Percentiles rank a stretch among this genome's conserved stretches.
phyloP scores from a whole-genome alignment of 2,329 filamentous ascomycete genomes.

The Geoglossum cookeanum region DNA sequence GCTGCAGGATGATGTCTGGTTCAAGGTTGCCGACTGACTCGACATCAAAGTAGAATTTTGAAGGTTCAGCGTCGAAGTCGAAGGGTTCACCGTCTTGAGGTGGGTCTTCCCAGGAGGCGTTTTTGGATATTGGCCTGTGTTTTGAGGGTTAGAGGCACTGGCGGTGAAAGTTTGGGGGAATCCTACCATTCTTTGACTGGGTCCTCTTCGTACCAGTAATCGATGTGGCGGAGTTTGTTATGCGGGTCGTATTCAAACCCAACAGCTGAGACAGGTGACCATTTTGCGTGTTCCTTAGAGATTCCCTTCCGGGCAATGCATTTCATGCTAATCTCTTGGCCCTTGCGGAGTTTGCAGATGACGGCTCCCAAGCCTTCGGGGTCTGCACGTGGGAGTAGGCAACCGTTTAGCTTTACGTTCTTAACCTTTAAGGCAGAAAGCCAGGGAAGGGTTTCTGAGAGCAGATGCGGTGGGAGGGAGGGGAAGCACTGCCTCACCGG shows the following conservation, averaged over 20 bases:
- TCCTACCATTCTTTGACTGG: constrained; percentile 65
- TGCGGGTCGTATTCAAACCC: constrained; percentile 97
- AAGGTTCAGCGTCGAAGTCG: constrained; percentile 73
- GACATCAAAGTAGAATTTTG: constrained; percentile 81
- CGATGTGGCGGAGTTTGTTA: constrained; percentile 82
- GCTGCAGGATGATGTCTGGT: constrained; percentile 73
- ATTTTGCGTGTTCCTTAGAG: constrained; percentile 96
- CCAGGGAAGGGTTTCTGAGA: background rate
- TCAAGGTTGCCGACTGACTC: constrained; percentile 77
- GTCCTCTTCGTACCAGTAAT: constrained; percentile 89
- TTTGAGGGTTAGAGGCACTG: too few species aligned
- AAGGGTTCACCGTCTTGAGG: constrained; percentile 69
- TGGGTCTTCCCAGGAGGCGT: constrained; percentile 61
- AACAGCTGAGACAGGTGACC: constrained; percentile 80
- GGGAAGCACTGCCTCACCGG: background rate
- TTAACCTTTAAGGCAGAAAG: background rate
- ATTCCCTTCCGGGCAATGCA: constrained; percentile 98
- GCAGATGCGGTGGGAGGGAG: too few species aligned
- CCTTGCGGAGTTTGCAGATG: constrained; percentile 76
- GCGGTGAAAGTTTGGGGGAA: too few species aligned
- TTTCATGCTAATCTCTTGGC: constrained; percentile 74
- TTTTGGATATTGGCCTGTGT: constrained; percentile 59
- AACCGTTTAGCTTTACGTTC: too few species aligned
- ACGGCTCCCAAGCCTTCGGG: constrained; percentile 62
- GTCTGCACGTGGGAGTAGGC: constrained; percentile 26